phyloP scores from a whole-genome alignment of 306 rosid species.

The Pterocarpus santalinus region DNA sequence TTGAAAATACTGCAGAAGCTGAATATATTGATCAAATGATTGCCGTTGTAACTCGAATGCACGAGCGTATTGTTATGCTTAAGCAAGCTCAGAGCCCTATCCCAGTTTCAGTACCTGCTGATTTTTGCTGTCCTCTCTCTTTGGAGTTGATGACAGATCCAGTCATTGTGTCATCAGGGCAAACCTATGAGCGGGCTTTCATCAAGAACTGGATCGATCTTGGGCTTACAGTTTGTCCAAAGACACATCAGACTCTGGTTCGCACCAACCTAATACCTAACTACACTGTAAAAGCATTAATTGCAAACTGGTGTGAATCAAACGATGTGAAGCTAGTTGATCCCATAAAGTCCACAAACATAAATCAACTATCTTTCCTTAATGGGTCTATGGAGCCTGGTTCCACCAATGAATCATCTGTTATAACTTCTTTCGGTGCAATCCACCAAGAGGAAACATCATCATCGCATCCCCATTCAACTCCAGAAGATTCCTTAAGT shows the following conservation, averaged over 20 bases:
- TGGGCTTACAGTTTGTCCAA: constrained; percentile 83
- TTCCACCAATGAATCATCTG: constrained; percentile 46
- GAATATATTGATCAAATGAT: constrained; percentile 72
- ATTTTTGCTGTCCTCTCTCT: constrained; percentile 93
- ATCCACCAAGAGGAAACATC: constrained; percentile 53
- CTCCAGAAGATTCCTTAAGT: constrained; percentile 59
- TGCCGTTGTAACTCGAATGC: constrained; percentile 59
- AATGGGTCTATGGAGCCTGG: constrained; percentile 56
- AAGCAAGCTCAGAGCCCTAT: constrained; percentile 68
- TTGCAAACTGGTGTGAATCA: constrained; percentile 81
- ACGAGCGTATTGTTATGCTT: constrained; percentile 57
- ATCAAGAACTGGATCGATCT: constrained; percentile 83
- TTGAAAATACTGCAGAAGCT: constrained; percentile 65
- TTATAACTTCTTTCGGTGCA: constrained; percentile 44
- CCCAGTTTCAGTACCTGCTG: constrained; percentile 68
- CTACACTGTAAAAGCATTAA: constrained; percentile 73
- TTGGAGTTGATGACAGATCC: constrained; percentile 93
- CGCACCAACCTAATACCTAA: constrained; percentile 76
- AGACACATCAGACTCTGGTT: constrained; percentile 80
- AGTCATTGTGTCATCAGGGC: constrained; percentile 89
- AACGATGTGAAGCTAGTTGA: constrained; percentile 78
- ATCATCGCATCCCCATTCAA: constrained; percentile 60
- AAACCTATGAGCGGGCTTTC: constrained; percentile 83
- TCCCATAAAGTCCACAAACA: constrained; percentile 54
- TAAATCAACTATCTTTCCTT: constrained; percentile 61